Base-by-base conservation (phyloP, 768 basidiomycete genomes). In the Boletus rubescentipes region DNA sequence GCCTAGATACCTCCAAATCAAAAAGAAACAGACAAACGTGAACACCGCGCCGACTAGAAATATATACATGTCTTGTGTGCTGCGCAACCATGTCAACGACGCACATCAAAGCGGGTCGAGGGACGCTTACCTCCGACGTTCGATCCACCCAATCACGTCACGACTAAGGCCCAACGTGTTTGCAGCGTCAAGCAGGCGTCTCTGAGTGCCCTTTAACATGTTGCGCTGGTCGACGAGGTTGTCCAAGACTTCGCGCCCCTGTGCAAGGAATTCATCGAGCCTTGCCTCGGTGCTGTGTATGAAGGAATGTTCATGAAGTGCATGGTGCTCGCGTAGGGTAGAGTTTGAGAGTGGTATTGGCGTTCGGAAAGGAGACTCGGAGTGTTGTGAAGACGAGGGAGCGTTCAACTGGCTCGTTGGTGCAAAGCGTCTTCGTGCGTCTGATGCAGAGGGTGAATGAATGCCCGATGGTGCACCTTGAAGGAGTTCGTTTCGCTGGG, bases 81-180 rank as follows among this genome's bases (percentile, higher is more conserved):
- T 96, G 68, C 10, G 39, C 32, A 23, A 49, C 42, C 47, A 34
- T 34, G 65, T 68, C 35, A 64, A 34, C 18, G 5, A 45, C 9
- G 15, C 21, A 40, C 11, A 18, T 29, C 54, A 47, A 40, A 42
- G 21, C n/a, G 5, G 37, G 30, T 36, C 21, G 15, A 46, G 41
- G 35, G 48, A 39, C 54, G 9, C 56, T 57, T 57, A 93, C 94
- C 92, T 97, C 71, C 97, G 78, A 58, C 86, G 82, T 67, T 99
- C 97, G 60, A 99, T 95, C 93, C 95, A 99, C 8, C 91, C 87
- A 70, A 99, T 98, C 32, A 96, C 95, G 67, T 96, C 83, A 55
- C 94, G 80, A 70, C 94, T 94, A 67, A 98, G 73, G 0, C 97
- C 97, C 54, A 99, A 73, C 23, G 93, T 97, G 71, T 97, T 98